A percentile compares a stretch with the other conserved stretches of the same genome.
Evolutionary conservation across 495 filamentous ascomycete genomes (phyloP).

Genomic region (Podospora bellae-mahoneyi): DNA sequence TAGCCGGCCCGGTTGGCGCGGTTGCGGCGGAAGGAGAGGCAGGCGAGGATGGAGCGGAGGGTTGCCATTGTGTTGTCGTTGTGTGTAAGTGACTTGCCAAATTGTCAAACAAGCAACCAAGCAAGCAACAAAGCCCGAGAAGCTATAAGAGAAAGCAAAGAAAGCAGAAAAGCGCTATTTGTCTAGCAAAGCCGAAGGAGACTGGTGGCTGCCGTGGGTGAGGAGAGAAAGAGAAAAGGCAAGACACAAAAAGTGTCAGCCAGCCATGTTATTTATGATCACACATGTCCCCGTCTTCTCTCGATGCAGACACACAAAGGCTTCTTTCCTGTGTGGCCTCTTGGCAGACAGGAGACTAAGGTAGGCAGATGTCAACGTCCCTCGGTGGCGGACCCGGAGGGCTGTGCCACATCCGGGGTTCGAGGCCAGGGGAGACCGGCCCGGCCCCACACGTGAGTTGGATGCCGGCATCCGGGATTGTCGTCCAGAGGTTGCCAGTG

Average conservation of each 20-base stretch:
- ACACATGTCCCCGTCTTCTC: background rate
- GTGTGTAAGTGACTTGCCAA: background rate
- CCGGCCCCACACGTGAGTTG: background rate
- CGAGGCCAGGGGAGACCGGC: background rate
- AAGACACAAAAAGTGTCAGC: background rate
- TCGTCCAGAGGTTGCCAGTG: background rate
- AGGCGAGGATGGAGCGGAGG: conserved; percentile 19
- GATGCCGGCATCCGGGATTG: background rate
- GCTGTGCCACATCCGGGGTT: conserved; percentile 1
- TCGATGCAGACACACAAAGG: background rate
- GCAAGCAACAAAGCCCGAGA: background rate
- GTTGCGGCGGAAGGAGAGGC: conserved; percentile 17
- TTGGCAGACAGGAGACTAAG: background rate
- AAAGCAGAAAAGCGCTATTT: conserved; percentile 3
- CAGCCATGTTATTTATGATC: background rate
- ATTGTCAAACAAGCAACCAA: conserved; percentile 3
- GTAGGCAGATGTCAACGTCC: background rate
- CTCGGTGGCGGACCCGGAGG: conserved; percentile 3
- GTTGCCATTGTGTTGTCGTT: conserved; percentile 15
- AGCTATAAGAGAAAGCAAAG: background rate
- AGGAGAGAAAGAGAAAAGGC: conserved; percentile 3
- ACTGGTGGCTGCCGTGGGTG: conserved; percentile 10
- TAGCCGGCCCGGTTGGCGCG: conserved; percentile 11
- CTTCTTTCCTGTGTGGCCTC: background rate
- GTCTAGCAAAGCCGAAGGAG: background rate